Evolutionary conservation across 495 filamentous ascomycete genomes (phyloP).

Genomic region (Delitschia confertaspora): DNA sequence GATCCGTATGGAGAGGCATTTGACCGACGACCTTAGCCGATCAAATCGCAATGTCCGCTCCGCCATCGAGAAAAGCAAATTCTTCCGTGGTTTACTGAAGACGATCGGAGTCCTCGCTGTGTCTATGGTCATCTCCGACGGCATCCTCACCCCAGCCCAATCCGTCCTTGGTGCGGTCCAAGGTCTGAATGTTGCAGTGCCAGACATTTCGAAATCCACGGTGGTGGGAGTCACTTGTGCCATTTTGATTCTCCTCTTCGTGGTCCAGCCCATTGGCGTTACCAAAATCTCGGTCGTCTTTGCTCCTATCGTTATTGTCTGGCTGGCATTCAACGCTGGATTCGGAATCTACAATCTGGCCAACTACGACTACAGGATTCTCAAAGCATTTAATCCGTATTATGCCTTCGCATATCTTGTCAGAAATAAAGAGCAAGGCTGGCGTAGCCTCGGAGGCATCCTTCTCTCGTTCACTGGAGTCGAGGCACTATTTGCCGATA

Average conservation of each 20-base stretch:
- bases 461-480: constrained; percentile 66
- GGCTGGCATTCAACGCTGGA: constrained; percentile 57
- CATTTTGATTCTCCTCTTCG: constrained; percentile 60
- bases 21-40: constrained; percentile 44
- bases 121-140: constrained; percentile 60
- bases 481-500: constrained; percentile 65
- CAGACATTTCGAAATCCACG: constrained; percentile 43
- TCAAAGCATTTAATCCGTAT: constrained; percentile 61
- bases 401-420: constrained; percentile 54
- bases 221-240: constrained; percentile 60
- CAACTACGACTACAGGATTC: constrained; percentile 50
- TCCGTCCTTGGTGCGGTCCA: constrained; percentile 66
- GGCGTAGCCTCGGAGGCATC: constrained; percentile 60
- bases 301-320: constrained; percentile 64
- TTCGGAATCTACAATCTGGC: constrained; percentile 55
- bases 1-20: constrained; percentile 49
- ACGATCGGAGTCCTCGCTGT: constrained; percentile 62
- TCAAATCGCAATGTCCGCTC: constrained; percentile 46
- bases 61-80: constrained; percentile 47
- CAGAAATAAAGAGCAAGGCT: constrained; percentile 53
- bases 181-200: constrained; percentile 46
- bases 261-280: constrained; percentile 61
- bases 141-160: constrained; percentile 61
- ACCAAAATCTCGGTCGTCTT: constrained; percentile 56
- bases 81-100: constrained; percentile 49